Base-by-base conservation (phyloP, 352 stramenopile species). In the Globisporangium cylindrosporum region DNA sequence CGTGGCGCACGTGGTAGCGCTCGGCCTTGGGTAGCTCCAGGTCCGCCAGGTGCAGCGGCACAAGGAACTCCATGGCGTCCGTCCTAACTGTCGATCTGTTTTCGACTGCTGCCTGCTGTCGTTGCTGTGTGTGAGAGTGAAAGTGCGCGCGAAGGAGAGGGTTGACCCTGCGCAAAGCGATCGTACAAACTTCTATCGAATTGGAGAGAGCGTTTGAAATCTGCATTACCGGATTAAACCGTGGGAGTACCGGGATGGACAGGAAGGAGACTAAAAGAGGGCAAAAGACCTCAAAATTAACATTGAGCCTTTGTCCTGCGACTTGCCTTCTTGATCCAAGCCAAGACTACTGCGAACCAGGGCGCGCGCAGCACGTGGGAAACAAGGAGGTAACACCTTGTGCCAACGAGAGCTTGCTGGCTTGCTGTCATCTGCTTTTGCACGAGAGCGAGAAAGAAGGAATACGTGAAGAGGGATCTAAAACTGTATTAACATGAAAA, bases 1-100 rank as follows among this genome's bases (percentile, higher is more conserved):
- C 80, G 27, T 78, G 70, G n/a, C 74, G 75, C 64, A 92, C 87
- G 67, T 89, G 84, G 61, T 89, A 85, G 60, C 87, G 79, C 56
- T 82, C 83, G 55, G 74, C 68, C 65, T 91, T 90, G 58, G 82
- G 70, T 61, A 93, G 76, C 72, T 94, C 87, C 60, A 94, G 69
- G 72, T 94, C 87, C 43, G 86, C 75, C 53, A 82, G 67, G 65
- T 93, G 84, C 66, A 93, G 76, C 66, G 87, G 87, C 71, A 94
- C 84, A 38, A 91, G 76, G 72, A 94, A 94, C 75, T 91, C 80
- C 74, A 86, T 89, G 36, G 58, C 15, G 49, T 29, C n/a, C 9
- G 7, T 12, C 20, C 48, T 56, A 34, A 34, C 14, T 20, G 56
- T 4, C 38, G 54, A 22, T 29, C 29, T 62, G 56, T 29, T 62